Percentiles rank a stretch among this genome's conserved stretches.
These are phyloP conservation scores for Phytopythium chamaehyphon DNA, from an alignment of 352 stramenopile genomes.

Conservation along the genomic window DNA sequence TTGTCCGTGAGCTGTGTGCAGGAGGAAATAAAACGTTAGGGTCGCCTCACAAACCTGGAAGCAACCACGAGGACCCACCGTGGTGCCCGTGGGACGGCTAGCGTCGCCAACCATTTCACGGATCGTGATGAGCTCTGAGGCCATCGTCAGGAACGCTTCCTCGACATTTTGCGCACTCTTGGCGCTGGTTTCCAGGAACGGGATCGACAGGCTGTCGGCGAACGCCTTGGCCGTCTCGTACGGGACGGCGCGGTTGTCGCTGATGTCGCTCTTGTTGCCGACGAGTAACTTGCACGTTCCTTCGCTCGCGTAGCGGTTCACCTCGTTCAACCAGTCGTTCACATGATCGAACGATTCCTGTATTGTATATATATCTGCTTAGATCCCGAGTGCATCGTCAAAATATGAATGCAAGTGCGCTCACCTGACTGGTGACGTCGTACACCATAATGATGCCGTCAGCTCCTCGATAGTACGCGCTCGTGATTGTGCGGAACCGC, in stretches of 20 bases:
- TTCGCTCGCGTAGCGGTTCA: constrained; percentile 97
- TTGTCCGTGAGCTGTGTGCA: constrained; percentile 30
- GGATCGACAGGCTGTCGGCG: constrained; percentile 96
- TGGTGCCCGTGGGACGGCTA: constrained; percentile 58
- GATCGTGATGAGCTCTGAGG: constrained; percentile 95
- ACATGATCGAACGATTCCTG: constrained; percentile 99
- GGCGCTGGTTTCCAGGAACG: constrained; percentile 98
- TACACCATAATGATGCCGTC: constrained; percentile 99
- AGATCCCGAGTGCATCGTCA: neutral
- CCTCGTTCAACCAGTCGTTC: constrained; percentile 99
- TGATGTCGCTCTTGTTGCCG: constrained; percentile 99
- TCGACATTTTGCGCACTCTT: constrained; percentile 99
- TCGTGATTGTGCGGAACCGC: constrained; percentile 98
- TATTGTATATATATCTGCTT: no score
- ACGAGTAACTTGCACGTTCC: constrained; percentile 99
- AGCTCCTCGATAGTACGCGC: constrained; percentile 97
- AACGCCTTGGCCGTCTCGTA: constrained; percentile 97
- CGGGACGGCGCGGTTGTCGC: constrained; percentile 93
- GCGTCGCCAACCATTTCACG: constrained; percentile 82
- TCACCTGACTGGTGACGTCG: constrained; percentile 95
- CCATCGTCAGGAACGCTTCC: constrained; percentile 99
- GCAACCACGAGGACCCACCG: constrained; percentile 27
- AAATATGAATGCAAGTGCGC: neutral
- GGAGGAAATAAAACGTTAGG: constrained; percentile 11
- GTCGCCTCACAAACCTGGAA: neutral